Conservation (phyloP, 2,329 filamentous ascomycete species). For the Pyrenophora tritici-repentis region DNA sequence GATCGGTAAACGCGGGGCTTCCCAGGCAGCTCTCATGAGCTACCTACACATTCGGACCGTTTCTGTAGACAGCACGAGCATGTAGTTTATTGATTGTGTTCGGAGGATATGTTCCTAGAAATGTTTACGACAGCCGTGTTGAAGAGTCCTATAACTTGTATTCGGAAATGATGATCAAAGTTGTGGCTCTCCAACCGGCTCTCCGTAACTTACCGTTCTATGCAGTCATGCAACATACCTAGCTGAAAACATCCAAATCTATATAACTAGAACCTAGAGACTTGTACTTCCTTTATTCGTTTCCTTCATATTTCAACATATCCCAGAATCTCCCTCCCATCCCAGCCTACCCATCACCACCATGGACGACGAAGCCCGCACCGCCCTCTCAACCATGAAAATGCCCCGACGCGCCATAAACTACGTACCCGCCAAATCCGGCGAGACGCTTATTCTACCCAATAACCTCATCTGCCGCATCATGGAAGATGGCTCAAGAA, state of each 20-base stretch:
- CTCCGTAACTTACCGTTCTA: slow-evolving; percentile 33
- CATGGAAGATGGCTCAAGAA: slow-evolving; percentile 58
- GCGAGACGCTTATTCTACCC: slow-evolving; percentile 57
- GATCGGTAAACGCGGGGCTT: no score
- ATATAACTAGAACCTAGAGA: not conserved
- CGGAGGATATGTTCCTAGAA: no score
- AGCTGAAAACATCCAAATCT: not conserved
- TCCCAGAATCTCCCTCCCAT: no score
- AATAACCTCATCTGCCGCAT: slow-evolving; percentile 54
- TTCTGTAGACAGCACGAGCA: no score
- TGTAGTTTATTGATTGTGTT: no score
- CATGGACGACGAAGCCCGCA: slow-evolving; percentile 45
- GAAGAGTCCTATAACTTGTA: no score
- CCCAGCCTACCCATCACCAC: not conserved
- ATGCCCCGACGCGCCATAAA: slow-evolving; percentile 54
- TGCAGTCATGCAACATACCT: slow-evolving; percentile 9
- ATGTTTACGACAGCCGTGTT: no score
- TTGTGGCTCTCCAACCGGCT: slow-evolving; percentile 22
- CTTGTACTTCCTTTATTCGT: no score
- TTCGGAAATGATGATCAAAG: no score
- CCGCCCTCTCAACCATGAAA: slow-evolving; percentile 40
- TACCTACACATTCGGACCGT: no score
- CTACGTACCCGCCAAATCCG: slow-evolving; percentile 54
- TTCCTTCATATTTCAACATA: not conserved
- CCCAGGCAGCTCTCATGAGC: no score